These are phyloP conservation scores for Paraconiothyrium brasiliense DNA, from an alignment of 2,329 filamentous ascomycete species.

Conservation along the genomic window DNA sequence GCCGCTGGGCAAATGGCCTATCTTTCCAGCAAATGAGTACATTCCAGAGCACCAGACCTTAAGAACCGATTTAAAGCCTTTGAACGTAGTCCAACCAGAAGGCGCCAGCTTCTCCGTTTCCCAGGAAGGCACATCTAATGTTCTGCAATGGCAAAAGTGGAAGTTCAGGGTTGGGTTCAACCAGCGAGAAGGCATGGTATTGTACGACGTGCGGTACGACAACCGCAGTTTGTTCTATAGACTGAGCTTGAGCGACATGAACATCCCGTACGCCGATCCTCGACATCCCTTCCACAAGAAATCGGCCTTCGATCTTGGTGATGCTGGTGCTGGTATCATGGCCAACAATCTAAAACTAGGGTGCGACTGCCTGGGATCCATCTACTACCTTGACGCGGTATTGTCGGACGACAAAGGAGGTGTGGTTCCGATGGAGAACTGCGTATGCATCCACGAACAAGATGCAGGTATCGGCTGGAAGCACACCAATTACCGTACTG, in stretches of 20 bases:
- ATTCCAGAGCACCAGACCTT: slow-evolving; percentile 69
- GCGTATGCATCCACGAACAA: slow-evolving; percentile 75
- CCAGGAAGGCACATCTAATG: slow-evolving; percentile 62
- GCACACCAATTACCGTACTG: slow-evolving; percentile 76
- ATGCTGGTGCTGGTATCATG: slow-evolving; percentile 71
- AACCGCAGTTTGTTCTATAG: slow-evolving; percentile 73
- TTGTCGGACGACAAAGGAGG: slow-evolving; percentile 69
- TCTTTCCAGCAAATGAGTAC: slow-evolving; percentile 71
- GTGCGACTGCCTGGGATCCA: slow-evolving; percentile 75
- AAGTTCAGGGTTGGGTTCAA: slow-evolving; percentile 75
- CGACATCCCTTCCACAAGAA: slow-evolving; percentile 75
- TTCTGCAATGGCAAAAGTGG: slow-evolving; percentile 76
- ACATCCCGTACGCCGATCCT: slow-evolving; percentile 70
- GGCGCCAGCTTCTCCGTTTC: slow-evolving; percentile 68
- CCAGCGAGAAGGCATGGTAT: slow-evolving; percentile 72
- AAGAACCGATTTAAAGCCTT: slow-evolving; percentile 69
- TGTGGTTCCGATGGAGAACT: slow-evolving; percentile 69
- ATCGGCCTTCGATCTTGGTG: slow-evolving; percentile 74
- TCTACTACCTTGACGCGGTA: slow-evolving; percentile 71
- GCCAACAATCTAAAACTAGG: slow-evolving; percentile 75
- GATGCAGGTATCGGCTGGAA: slow-evolving; percentile 76
- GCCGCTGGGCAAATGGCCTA: slow-evolving; percentile 65
- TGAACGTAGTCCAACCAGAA: slow-evolving; percentile 71
- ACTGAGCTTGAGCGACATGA: slow-evolving; percentile 73
- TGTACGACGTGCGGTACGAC: slow-evolving; percentile 73